A percentile compares a stretch with the other conserved stretches of the same genome.
These are phyloP conservation scores for Fusarium paranaense DNA, from an alignment of 2,329 filamentous ascomycete genomes.

Conservation along the genomic window DNA sequence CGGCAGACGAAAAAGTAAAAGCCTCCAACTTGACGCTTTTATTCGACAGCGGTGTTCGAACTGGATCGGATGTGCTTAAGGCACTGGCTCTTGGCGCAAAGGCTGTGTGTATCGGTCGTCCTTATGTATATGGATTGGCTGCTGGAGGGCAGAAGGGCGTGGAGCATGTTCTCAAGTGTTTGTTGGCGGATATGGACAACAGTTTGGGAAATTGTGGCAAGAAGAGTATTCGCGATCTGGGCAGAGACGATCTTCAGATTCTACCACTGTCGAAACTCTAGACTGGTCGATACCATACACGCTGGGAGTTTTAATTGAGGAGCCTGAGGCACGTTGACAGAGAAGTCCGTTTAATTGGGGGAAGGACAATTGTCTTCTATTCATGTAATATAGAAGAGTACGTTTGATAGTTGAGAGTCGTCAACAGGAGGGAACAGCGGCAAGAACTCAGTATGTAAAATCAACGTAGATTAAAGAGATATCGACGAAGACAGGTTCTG, in stretches of 20 bases:
- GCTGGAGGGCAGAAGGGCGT: constrained; percentile 61
- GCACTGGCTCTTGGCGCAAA: constrained; percentile 55
- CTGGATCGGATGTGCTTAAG: constrained; percentile 55
- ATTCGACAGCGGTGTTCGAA: constrained; percentile 56
- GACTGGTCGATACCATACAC: background rate
- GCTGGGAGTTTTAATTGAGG: background rate
- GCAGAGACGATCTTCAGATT: constrained; percentile 33
- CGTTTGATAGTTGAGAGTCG: no score
- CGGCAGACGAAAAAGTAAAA: constrained; percentile 63
- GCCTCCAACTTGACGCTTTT: constrained; percentile 62
- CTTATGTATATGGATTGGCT: constrained; percentile 52
- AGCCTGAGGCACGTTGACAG: background rate
- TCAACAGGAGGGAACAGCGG: no score
- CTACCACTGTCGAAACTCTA: constrained; percentile 3
- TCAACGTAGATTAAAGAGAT: background rate
- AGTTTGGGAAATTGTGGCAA: constrained; percentile 67
- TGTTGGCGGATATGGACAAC: constrained; percentile 59
- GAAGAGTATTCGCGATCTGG: constrained; percentile 47
- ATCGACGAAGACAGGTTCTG: background rate
- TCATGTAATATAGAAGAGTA: background rate
- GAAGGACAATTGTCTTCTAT: background rate
- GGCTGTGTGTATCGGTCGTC: constrained; percentile 58
- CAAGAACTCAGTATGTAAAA: no score
- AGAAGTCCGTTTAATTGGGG: background rate
- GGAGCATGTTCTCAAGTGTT: constrained; percentile 60